Evolutionary conservation across 805 yeast genomes (phyloP).

Genomic region (Zygosaccharomyces bisporus): DNA sequence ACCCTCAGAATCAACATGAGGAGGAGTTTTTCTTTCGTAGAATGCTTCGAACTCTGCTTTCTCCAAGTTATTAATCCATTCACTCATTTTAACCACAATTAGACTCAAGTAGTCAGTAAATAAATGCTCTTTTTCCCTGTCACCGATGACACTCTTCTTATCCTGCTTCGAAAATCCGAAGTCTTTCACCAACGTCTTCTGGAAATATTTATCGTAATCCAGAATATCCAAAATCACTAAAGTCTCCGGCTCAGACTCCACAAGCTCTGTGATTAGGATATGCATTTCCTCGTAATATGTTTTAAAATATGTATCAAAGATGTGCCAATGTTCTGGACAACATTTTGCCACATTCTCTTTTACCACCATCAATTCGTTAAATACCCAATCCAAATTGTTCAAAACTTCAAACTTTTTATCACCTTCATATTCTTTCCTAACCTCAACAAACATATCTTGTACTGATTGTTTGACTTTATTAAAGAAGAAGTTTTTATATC

Average conservation of each 20-base stretch:
- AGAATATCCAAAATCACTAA: conserved; percentile 66
- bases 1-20: conserved; percentile 65
- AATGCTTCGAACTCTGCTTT: conserved; percentile 66
- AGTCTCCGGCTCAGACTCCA: conserved; percentile 76
- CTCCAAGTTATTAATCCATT: conserved; percentile 75
- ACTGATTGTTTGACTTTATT: conserved; percentile 57
- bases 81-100: conserved; percentile 68
- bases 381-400: conserved; percentile 76
- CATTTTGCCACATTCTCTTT: conserved; percentile 52
- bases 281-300: conserved; percentile 68
- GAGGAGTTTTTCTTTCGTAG: conserved; percentile 62
- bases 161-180: conserved; percentile 48
- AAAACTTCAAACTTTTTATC: conserved; percentile 53
- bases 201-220: conserved; percentile 70
- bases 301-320: conserved; percentile 56
- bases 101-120: conserved; percentile 75
- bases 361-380: conserved; percentile 69
- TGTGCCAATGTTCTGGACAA: conserved; percentile 73
- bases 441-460: conserved; percentile 59
- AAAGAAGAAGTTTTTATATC: conserved; percentile 59
- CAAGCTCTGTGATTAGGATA: conserved; percentile 56
- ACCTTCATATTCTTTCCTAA: conserved; percentile 48
- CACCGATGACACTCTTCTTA: conserved; percentile 58
- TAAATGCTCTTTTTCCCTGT: conserved; percentile 65
- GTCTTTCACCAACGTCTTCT: conserved; percentile 46